Evolutionary conservation across 2,329 filamentous ascomycete species (phyloP), one percentile per base, ranked within the genome.

Genomic region (Eurotiales sp.): DNA sequence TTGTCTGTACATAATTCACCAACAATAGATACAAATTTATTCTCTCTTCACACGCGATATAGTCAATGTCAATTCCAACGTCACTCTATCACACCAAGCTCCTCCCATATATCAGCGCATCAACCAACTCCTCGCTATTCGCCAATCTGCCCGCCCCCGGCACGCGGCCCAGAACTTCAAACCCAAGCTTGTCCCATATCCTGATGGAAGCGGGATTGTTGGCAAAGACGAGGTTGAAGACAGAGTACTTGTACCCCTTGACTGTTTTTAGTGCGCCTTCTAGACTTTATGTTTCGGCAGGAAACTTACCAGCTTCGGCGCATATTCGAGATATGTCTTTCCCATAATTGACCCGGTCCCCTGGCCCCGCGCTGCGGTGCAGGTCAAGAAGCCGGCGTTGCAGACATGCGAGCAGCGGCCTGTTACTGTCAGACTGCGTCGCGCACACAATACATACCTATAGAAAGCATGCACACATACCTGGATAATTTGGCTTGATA

Each of bases 401-500:
- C 67, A 71, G 34, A 70, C 60, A 36, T 71, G 68, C 8, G 68
- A 70, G 52, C 68, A 71, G 15, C 68, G 68, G 12, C 66, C 68
- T 70, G 43, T 3, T n/a, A n/a, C n/a, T n/a, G n/a, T n/a, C n/a
- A n/a, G n/a, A n/a, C n/a, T n/a, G n/a, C n/a, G n/a, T n/a, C n/a
- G n/a, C n/a, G n/a, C n/a, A n/a, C n/a, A n/a, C n/a, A n/a, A 36
- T 32, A 21, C 30, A 36, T 4, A 27, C 44, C 14, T 8, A 25
- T 15, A 37, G 25, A n/a, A 6, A 17, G 30, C n/a, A n/a, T n/a
- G n/a, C n/a, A 23, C 11, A 61, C 57, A 47, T 52, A 70, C 68
- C 68, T 14, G 68, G 68, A 65, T 71, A 71, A 61, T 71, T 71
- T 25, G 68, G 68, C 58, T 71, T 71, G 25, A 68, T 57, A 65